Percentiles rank a stretch among this genome's conserved stretches.
phyloP scores from a whole-genome alignment of 108 stramenopile species.

The Nannochloropsis granulata region DNA sequence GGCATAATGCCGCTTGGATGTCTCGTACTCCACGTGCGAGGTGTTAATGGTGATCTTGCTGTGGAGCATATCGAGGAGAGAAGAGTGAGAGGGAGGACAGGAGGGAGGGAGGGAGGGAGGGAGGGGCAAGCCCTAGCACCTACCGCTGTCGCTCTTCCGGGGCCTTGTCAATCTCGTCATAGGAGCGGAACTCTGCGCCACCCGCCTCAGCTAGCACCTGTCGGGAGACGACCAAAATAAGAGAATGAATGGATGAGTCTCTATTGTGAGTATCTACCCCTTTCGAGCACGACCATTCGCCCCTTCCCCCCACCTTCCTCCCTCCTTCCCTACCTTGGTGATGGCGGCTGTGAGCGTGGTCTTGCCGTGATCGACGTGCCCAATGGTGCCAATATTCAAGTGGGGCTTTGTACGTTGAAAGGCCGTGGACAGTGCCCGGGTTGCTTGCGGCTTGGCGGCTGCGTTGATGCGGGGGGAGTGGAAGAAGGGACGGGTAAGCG shows the following conservation, averaged over 20 bases:
- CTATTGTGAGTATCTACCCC: no score
- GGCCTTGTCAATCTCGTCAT: slow-evolving; percentile 85
- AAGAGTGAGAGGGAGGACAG: not conserved
- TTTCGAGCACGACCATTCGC: not conserved
- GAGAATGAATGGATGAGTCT: no score
- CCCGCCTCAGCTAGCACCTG: slow-evolving; percentile 74
- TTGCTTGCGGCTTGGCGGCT: not conserved
- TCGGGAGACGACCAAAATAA: not conserved
- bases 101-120: not conserved
- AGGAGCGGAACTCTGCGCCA: slow-evolving; percentile 46
- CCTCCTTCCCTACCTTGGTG: slow-evolving; percentile 45
- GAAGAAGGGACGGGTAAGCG: no score
- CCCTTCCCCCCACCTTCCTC: not conserved
- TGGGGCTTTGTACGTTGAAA: slow-evolving; percentile 85
- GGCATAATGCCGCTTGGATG: slow-evolving; percentile 85
- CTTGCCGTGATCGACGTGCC: slow-evolving; percentile 99
- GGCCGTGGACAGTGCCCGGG: slow-evolving; percentile 2
- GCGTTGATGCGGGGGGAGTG: not conserved
- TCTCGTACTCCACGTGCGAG: slow-evolving; percentile 92
- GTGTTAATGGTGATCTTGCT: slow-evolving; percentile 91
- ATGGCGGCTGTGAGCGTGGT: slow-evolving; percentile 98
- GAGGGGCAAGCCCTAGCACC: not conserved
- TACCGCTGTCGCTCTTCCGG: slow-evolving; percentile 72
- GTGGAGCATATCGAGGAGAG: not conserved
- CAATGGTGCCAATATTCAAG: slow-evolving; percentile 98